These are phyloP conservation scores for Cryptosporidium muris DNA, from an alignment of 169 alveolate species.

Conservation along the genomic window DNA sequence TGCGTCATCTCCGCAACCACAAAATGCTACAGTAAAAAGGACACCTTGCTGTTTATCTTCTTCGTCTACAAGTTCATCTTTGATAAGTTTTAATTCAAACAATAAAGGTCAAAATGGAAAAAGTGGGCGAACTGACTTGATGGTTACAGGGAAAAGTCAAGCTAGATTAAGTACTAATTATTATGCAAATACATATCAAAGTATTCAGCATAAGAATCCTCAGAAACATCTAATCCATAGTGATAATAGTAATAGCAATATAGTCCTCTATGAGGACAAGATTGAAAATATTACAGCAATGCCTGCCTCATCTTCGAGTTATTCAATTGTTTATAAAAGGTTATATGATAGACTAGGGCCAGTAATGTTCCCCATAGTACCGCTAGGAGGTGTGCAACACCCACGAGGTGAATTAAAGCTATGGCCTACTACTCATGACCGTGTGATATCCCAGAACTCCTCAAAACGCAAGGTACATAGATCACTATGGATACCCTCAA, in stretches of 20 bases:
- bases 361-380: conserved; percentile 78
- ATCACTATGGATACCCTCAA: conserved; percentile 80
- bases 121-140: too few species aligned
- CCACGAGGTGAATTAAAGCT: conserved; percentile 80
- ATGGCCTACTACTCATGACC: conserved; percentile 77
- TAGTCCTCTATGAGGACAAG: background rate
- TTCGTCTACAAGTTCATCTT: too few species aligned
- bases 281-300: background rate
- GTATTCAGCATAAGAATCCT: too few species aligned
- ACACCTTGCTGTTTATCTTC: too few species aligned
- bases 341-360: conserved; percentile 84
- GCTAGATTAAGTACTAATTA: too few species aligned
- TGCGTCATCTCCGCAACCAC: too few species aligned
- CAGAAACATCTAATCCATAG: background rate
- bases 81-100: too few species aligned
- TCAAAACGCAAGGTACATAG: conserved; percentile 84
- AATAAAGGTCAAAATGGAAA: too few species aligned
- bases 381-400: conserved; percentile 77
- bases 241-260: background rate
- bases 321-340: conserved; percentile 72
- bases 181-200: too few species aligned
- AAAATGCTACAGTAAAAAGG: too few species aligned
- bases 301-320: conserved; percentile 1
- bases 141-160: too few species aligned
- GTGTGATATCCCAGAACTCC: conserved; percentile 83